Percentiles rank a stretch among this genome's conserved stretches.
phyloP scores from a whole-genome alignment of 306 rosid genomes.

The Sicyos baderoa region DNA sequence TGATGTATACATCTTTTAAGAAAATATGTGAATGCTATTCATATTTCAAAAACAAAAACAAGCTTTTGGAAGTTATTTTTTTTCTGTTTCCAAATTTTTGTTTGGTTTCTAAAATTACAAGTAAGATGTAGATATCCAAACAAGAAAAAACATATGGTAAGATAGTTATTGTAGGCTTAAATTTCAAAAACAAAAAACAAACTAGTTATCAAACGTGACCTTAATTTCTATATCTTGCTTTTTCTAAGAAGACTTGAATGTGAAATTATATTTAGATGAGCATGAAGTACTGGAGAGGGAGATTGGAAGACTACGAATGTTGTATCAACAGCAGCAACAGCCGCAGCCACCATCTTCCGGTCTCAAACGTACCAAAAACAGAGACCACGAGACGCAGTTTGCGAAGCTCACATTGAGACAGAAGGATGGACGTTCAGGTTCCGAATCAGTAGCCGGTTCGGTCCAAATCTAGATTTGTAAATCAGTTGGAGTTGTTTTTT shows the following conservation, averaged over 20 bases:
- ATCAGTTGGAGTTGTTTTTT: slow-evolving; percentile 25
- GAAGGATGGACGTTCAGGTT: slow-evolving; percentile 65
- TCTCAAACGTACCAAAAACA: slow-evolving; percentile 75
- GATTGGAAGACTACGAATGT: slow-evolving; percentile 29
- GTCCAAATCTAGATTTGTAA: slow-evolving; percentile 42
- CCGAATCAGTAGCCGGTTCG: slow-evolving; percentile 57
- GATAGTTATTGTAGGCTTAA: too few relatives aligned
- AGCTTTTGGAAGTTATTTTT: too few relatives aligned
- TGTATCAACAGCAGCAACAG: slow-evolving; percentile 27
- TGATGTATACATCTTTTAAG: too few relatives aligned
- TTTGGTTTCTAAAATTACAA: too few relatives aligned
- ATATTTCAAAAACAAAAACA: too few relatives aligned
- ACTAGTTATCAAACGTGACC: too few relatives aligned
- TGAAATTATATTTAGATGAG: slow-evolving; percentile 31
- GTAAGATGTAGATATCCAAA: too few relatives aligned
- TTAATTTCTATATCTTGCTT: not conserved
- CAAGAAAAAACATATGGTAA: too few relatives aligned
- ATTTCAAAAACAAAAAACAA: too few relatives aligned
- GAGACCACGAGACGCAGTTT: slow-evolving; percentile 85
- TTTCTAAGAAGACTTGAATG: not conserved
- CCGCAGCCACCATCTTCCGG: slow-evolving; percentile 43
- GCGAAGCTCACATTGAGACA: slow-evolving; percentile 76
- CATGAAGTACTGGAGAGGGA: slow-evolving; percentile 50
- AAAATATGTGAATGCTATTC: too few relatives aligned
- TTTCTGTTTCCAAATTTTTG: too few relatives aligned